Evolutionary conservation across 1,284 basidiomycete genomes (phyloP).

Genomic region (Naganishia liquefaciens): DNA sequence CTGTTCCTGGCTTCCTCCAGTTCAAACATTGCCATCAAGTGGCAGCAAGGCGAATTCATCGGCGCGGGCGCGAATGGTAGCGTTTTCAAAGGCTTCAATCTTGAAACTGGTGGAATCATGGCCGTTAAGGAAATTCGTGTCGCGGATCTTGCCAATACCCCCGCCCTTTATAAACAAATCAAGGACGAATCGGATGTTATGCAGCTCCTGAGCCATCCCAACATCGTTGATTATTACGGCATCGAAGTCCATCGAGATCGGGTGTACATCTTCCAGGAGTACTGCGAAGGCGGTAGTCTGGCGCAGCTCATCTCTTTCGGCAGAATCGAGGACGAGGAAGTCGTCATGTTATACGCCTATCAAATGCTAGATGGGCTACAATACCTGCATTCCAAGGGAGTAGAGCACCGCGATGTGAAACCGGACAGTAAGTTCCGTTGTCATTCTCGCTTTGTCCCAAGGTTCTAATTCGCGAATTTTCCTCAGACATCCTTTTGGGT

Average conservation of each 20-base stretch:
- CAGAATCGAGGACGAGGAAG: conserved; percentile 93
- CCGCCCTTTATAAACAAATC: conserved; percentile 87
- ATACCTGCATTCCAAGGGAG: conserved; percentile 88
- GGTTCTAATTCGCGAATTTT: conserved; percentile 7
- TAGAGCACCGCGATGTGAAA: conserved; percentile 97
- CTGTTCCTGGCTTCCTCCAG: conserved; percentile 88
- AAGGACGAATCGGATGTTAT: conserved; percentile 97
- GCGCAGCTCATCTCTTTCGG: conserved; percentile 89
- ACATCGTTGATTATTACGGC: conserved; percentile 98
- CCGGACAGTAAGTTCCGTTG: conserved; percentile 81
- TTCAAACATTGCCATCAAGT: conserved; percentile 93
- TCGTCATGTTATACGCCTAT: conserved; percentile 93
- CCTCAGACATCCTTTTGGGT: conserved; percentile 86
- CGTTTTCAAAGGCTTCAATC: conserved; percentile 96
- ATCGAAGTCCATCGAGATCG: conserved; percentile 99
- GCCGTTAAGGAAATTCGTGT: conserved; percentile 99
- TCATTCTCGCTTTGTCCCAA: background rate
- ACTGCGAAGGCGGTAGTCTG: conserved; percentile 93
- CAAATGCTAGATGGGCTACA: conserved; percentile 95
- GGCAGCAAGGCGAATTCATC: conserved; percentile 98
- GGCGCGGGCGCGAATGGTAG: conserved; percentile 96
- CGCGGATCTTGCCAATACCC: conserved; percentile 82
- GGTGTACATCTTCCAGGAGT: conserved; percentile 99
- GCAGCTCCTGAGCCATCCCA: conserved; percentile 97
- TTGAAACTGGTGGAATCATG: conserved; percentile 96